Evolutionary conservation across 805 yeast genomes (phyloP), one percentile per base, ranked within the genome.

Genomic region (Kodamaea jinghongensis): DNA sequence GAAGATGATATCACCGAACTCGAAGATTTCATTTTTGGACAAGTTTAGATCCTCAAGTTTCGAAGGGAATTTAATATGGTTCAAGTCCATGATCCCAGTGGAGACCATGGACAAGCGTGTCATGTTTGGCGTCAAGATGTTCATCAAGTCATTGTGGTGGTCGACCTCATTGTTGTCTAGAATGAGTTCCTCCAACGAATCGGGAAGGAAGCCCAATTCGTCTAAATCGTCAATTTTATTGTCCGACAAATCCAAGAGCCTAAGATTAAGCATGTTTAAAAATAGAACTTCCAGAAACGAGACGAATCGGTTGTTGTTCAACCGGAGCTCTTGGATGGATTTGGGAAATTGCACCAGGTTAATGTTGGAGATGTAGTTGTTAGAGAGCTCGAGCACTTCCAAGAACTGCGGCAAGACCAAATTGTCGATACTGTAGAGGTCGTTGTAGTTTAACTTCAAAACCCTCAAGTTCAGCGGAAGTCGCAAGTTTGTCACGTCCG

Each of bases 161-260:
- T 54, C 54, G 17, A 56, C 48, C 17, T 47, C 50, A 29, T 54
- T 56, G 41, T 47, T 51, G 42, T 53, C 54, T 26, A 56, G 41
- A 6, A 34, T 31, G 17, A 54, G 30, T 16, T 44, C 45, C 15
- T 29, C 27, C 11, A 56, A 28, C 7, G 47, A 42, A 2, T 36
- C 34, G 0, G 60, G 60, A 6, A 56, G 39, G 7, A 16, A 13
- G 7, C 60, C 59, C 23, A 54, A 41, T 17, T 56, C 58, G 29
- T 56, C 61, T 11, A 53, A 38, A 20, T 55, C 60, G 41, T 52
- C 55, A 17, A 56, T 46, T 7, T 27, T 10, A 36, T 55, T 55
- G 10, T 48, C 49, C 8, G 49, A 45, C 4, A 55, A 26, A 27
- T 46, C 38, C 13, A 56, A 38, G 1, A 38, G 20, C 20, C 26